Conservation (phyloP, 176 grass and related monocot species). For the Zizania latifolia region DNA sequence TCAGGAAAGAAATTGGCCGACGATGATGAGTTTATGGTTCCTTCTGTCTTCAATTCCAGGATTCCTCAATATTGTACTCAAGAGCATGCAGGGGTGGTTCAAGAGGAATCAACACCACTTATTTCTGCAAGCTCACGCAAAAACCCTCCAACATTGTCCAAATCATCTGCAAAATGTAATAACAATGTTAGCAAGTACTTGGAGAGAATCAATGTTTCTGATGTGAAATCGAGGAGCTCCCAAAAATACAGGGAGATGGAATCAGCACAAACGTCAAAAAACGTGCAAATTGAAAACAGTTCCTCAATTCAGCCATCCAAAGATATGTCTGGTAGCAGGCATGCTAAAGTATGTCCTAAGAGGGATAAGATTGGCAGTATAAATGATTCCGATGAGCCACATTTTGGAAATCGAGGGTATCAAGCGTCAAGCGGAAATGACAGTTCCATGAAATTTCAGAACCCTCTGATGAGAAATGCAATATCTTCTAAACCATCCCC, state of each 20-base stretch:
- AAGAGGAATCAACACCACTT: constrained; percentile 21
- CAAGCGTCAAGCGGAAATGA: neutral
- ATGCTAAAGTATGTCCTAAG: constrained; percentile 12
- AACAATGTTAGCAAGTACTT: constrained; percentile 20
- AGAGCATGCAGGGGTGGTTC: neutral
- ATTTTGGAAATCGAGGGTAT: neutral
- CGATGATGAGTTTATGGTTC: constrained; percentile 67
- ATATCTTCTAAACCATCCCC: neutral
- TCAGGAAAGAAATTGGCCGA: constrained; percentile 33
- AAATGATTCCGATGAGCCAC: constrained; percentile 23
- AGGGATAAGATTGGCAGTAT: constrained; percentile 1
- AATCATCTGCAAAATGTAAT: constrained; percentile 18
- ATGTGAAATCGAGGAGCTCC: constrained; percentile 17
- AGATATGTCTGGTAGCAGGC: constrained; percentile 11
- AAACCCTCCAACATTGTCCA: neutral
- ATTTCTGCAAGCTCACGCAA: constrained; percentile 19
- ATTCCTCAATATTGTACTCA: constrained; percentile 13
- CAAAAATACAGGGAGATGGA: constrained; percentile 22
- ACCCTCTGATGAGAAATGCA: neutral
- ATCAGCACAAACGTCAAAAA: neutral
- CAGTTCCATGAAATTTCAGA: neutral
- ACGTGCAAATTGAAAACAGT: constrained; percentile 7
- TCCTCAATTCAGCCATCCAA: constrained; percentile 12
- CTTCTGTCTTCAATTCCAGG: constrained; percentile 38
- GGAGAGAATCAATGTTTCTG: constrained; percentile 26